Conservation (phyloP, 352 stramenopile species). For the Phytophthora pisi region DNA sequence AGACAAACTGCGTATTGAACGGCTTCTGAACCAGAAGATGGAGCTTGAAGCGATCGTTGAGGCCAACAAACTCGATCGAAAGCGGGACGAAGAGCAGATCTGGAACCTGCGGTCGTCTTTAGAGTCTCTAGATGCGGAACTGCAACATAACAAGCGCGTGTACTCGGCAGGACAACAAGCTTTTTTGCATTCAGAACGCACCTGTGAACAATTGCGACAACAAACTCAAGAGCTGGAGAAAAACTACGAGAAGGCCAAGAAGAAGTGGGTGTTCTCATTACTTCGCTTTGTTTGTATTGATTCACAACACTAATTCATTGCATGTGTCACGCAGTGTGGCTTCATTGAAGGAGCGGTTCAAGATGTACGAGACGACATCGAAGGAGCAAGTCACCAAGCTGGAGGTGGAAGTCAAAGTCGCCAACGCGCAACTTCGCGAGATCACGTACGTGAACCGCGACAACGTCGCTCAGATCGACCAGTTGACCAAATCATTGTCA, state of each 20-base stretch:
- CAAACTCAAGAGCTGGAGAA: slow-evolving; percentile 76
- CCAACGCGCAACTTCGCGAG: slow-evolving; percentile 70
- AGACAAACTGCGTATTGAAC: slow-evolving; percentile 82
- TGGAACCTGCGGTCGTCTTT: slow-evolving; percentile 66
- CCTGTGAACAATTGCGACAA: slow-evolving; percentile 70
- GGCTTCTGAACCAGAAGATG: slow-evolving; percentile 79
- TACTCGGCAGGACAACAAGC: slow-evolving; percentile 81
- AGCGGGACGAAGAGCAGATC: slow-evolving; percentile 77
- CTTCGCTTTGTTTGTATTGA: neutral
- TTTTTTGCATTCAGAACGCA: slow-evolving; percentile 72
- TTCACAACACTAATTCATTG: neutral
- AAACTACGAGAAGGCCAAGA: slow-evolving; percentile 75
- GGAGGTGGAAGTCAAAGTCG: slow-evolving; percentile 82
- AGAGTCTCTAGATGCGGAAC: slow-evolving; percentile 72
- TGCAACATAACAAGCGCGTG: slow-evolving; percentile 82
- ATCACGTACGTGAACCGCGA: slow-evolving; percentile 79
- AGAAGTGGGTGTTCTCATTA: slow-evolving; percentile 49
- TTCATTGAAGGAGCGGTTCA: slow-evolving; percentile 74
- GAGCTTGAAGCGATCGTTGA: slow-evolving; percentile 75
- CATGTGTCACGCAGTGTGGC: slow-evolving; percentile 41
- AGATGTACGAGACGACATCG: slow-evolving; percentile 74
- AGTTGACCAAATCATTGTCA: slow-evolving; percentile 65
- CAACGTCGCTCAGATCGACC: slow-evolving; percentile 63
- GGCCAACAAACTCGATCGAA: slow-evolving; percentile 53
- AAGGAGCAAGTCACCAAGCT: slow-evolving; percentile 85